Evolutionary conservation across 2,329 filamentous ascomycete genomes (phyloP), one percentile per base, ranked within the genome.

Genomic region (Dothideomycetes sp.): DNA sequence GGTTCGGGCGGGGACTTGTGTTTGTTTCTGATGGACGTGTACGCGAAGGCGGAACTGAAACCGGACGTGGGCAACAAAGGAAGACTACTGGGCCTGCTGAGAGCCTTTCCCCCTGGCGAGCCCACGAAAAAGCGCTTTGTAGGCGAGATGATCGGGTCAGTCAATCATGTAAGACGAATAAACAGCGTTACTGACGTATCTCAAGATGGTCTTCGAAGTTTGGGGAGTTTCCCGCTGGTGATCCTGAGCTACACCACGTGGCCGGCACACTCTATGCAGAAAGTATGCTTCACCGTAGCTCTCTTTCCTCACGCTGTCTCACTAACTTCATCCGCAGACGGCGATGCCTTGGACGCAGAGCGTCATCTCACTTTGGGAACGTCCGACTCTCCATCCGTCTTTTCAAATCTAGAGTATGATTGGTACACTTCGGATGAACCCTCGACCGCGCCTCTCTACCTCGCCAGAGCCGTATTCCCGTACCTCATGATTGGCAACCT

Each of bases 61-160:
- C 78, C 81, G 12, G 83, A 94, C 59, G 69, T 80, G n/a, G 69
- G 67, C 35, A 78, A 73, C 59, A 85, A 85, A 63, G 83, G 73
- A 44, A 69, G 81, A 46, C 64, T 96, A 40, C 65, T 96, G 53
- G 81, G 81, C 15, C 73, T 93, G 36, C 63, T 98, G 55, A 73
- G 85, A 40, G 72, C 87, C 29, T 96, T 98, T 52, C 77, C 82
- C 11, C 66, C 74, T 18, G 79, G 81, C 38, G 91, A 98, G 65
- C 89, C 89, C 3, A 94, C 84, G 40, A 76, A 88, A 56, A 96
- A 94, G 75, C 85, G 85, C 63, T 94, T 88, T 56, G 81, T 96
- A 31, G 77, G 75, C 17, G 88, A 94, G 58, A 82, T 88, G 57
- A 78, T 95, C 49, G 74, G 72, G 74, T 84, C 63, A 47, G 77